These are phyloP conservation scores for Neurospora tetrasperma DNA, from an alignment of 495 filamentous ascomycete genomes.

Conservation along the genomic window DNA sequence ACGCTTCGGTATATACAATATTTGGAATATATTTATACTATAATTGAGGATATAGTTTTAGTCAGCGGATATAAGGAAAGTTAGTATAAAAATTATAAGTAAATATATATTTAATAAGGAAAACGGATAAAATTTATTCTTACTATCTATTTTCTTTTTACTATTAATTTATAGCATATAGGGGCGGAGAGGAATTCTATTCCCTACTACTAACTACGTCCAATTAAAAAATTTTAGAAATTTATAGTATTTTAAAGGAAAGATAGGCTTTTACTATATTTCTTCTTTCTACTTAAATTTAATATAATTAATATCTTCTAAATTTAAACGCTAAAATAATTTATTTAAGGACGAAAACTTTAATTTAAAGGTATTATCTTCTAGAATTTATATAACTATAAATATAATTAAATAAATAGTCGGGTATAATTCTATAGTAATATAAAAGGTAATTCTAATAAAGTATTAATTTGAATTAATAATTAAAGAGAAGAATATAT, in stretches of 20 bases:
- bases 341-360: not conserved
- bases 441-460: too few relatives aligned
- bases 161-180: not conserved
- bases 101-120: not conserved
- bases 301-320: not conserved
- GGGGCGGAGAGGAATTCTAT: not conserved
- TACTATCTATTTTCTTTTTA: not conserved
- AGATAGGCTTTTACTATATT: not conserved
- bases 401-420: too few relatives aligned
- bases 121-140: not conserved
- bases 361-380: too few relatives aligned
- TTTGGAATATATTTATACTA: not conserved
- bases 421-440: too few relatives aligned
- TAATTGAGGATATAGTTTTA: not conserved
- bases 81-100: not conserved
- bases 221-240: not conserved
- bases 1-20: too few relatives aligned
- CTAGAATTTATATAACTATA: too few relatives aligned
- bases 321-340: not conserved
- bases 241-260: not conserved
- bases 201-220: not conserved
- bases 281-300: not conserved
- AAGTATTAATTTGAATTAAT: too few relatives aligned
- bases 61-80: not conserved
- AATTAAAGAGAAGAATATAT: too few relatives aligned